Evolutionary conservation across 768 basidiomycete genomes (phyloP).

Genomic region (Collybiopsis confluens): DNA sequence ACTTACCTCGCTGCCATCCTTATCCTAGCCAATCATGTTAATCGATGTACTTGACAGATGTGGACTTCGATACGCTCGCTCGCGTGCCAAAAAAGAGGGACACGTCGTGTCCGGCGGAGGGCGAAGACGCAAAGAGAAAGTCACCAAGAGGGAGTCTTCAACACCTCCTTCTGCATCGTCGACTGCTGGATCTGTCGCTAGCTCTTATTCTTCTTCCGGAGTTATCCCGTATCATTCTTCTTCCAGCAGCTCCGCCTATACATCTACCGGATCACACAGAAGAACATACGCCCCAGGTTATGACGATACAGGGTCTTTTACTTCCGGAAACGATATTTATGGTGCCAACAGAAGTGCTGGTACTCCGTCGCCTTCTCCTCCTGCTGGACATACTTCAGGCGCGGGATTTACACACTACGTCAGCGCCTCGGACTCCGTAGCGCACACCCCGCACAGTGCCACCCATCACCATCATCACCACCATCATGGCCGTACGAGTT

Average conservation of each 20-base stretch:
- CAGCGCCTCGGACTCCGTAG: slow-evolving; percentile 13
- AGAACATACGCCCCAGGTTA: slow-evolving; percentile 27
- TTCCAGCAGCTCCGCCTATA: slow-evolving; percentile 40
- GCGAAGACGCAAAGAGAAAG: slow-evolving; percentile 59
- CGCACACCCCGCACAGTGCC: slow-evolving; percentile 16
- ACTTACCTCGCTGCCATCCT: background rate
- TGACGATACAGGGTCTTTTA: slow-evolving; percentile 44
- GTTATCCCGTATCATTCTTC: slow-evolving; percentile 4
- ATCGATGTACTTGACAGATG: slow-evolving; percentile 42
- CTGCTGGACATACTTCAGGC: slow-evolving; percentile 34
- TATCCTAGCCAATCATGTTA: slow-evolving; percentile 10
- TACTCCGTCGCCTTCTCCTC: slow-evolving; percentile 69
- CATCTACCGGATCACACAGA: background rate
- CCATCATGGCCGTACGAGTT: slow-evolving; percentile 26
- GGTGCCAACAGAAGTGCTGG: slow-evolving; percentile 35
- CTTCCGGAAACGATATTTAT: slow-evolving; percentile 55
- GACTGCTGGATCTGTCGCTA: background rate
- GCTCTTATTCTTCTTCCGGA: slow-evolving; percentile 3
- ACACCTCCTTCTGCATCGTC: slow-evolving; percentile 4
- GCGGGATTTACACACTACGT: slow-evolving; percentile 52
- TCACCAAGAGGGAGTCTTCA: slow-evolving; percentile 11
- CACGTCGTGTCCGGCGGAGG: slow-evolving; percentile 46
- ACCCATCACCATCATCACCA: slow-evolving; percentile 30
- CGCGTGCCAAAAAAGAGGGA: slow-evolving; percentile 85
- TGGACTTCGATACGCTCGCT: slow-evolving; percentile 81